Evolutionary conservation across 1,139 yeast genomes (phyloP).

Genomic region (Pneumocystis oryctolagi): DNA sequence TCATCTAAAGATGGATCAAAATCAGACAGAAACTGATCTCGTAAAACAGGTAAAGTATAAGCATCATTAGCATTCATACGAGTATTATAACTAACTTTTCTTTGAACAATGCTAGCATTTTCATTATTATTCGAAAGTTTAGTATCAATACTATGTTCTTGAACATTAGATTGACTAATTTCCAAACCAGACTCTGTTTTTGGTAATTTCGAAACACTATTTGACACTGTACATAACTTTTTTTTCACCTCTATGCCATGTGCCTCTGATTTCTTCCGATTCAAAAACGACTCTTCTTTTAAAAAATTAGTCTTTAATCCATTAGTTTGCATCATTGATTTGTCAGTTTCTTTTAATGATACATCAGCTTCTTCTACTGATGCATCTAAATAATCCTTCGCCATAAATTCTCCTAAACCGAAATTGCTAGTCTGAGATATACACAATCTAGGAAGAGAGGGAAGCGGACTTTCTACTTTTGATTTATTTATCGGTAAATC

Average conservation of each 20-base stretch:
- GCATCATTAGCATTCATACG: neutral
- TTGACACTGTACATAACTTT: neutral
- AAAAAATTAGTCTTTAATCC: neutral
- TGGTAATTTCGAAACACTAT: neutral
- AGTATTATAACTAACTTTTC: neutral
- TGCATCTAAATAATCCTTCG: neutral
- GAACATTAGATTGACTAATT: neutral
- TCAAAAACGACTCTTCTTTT: neutral
- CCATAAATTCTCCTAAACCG: neutral
- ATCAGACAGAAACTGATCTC: conserved; percentile 6
- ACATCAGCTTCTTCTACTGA: neutral
- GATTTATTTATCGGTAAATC: neutral
- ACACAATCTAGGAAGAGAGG: neutral
- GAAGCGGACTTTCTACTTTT: neutral
- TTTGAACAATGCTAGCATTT: neutral
- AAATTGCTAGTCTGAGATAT: neutral
- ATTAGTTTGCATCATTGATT: neutral
- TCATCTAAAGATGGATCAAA: conserved; percentile 2
- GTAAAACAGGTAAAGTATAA: conserved; percentile 1
- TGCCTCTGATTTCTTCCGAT: neutral
- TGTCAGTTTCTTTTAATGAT: no score
- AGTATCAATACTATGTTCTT: neutral
- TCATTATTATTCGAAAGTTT: neutral
- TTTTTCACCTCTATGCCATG: neutral
- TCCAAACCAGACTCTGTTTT: neutral